phyloP scores from a whole-genome alignment of 257 asterid genomes.

The Solanum etuberosum region DNA sequence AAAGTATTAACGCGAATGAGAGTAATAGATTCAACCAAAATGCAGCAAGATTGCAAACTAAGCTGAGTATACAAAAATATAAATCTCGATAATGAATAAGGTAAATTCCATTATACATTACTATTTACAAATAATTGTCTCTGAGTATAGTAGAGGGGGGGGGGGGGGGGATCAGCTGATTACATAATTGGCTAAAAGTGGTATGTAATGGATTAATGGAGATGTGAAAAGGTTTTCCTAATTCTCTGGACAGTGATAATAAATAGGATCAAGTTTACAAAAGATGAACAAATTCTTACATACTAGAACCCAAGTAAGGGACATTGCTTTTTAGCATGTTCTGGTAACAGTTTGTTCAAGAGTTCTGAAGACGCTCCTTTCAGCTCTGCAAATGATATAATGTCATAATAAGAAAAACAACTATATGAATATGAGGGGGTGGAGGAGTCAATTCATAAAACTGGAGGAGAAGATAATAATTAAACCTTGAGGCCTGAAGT shows the following conservation, averaged over 20 bases:
- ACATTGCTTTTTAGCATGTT: conserved; percentile 65
- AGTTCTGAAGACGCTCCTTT: conserved; percentile 62
- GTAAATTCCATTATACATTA: not conserved
- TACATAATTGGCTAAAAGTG: not conserved
- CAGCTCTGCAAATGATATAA: conserved; percentile 33
- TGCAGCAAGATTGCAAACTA: not conserved
- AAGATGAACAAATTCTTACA: conserved; percentile 10
- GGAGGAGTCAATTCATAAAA: not conserved
- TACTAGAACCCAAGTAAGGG: conserved; percentile 21
- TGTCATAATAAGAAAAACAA: not conserved
- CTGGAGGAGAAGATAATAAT: not conserved
- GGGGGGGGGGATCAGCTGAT: not conserved
- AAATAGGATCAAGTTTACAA: not conserved
- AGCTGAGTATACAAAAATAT: not conserved
- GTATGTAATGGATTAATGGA: not conserved
- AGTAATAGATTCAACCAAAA: not conserved
- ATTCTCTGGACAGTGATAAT: not conserved
- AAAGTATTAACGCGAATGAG: not conserved
- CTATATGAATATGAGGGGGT: not conserved
- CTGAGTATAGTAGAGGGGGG: not conserved
- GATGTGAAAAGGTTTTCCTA: not conserved
- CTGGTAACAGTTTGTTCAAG: conserved; percentile 54
- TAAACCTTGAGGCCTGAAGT: conserved; percentile 60
- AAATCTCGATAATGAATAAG: not conserved
- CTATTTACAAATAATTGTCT: not conserved